A percentile compares a stretch with the other conserved stretches of the same genome.
phyloP scores from a whole-genome alignment of 129 eudicot genomes.

The Glebionis coronaria region DNA sequence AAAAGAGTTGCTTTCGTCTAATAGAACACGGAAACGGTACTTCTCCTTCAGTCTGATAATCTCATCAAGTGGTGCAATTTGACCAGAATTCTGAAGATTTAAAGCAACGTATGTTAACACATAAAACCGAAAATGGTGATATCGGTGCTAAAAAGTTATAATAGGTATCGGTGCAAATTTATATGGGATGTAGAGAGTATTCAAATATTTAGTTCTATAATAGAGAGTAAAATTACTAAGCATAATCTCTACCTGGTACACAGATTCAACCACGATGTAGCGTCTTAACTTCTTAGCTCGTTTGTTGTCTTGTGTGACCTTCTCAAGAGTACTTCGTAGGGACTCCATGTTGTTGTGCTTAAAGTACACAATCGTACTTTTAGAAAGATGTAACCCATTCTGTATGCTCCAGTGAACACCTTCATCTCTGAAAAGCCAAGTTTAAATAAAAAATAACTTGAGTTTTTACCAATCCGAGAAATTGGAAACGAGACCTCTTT shows the following conservation, averaged over 20 bases:
- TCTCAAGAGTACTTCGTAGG: constrained; percentile 60
- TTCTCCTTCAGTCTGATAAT: constrained; percentile 80
- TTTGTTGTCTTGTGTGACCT: constrained; percentile 70
- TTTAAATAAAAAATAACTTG: too few relatives aligned
- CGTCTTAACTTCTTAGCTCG: constrained; percentile 88
- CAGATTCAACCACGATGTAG: constrained; percentile 86
- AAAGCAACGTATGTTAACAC: neutral
- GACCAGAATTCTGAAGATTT: constrained; percentile 79
- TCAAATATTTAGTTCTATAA: neutral
- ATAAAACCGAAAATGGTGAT: neutral
- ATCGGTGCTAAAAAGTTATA: too few relatives aligned
- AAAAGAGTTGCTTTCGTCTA: constrained; percentile 88
- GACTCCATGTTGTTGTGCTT: constrained; percentile 92
- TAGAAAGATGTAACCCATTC: constrained; percentile 81
- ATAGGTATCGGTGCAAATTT: too few relatives aligned
- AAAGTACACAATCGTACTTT: constrained; percentile 89
- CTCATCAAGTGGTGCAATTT: constrained; percentile 90
- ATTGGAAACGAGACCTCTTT: constrained; percentile 3
- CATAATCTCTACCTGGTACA: constrained; percentile 68
- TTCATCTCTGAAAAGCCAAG: constrained; percentile 51
- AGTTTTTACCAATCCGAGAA: too few relatives aligned
- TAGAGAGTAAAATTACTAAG: neutral
- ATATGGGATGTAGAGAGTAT: neutral
- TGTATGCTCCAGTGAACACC: constrained; percentile 99
- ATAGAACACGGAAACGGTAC: constrained; percentile 69